phyloP scores from a whole-genome alignment of 768 basidiomycete species.

The Leccinum incarnatum region DNA sequence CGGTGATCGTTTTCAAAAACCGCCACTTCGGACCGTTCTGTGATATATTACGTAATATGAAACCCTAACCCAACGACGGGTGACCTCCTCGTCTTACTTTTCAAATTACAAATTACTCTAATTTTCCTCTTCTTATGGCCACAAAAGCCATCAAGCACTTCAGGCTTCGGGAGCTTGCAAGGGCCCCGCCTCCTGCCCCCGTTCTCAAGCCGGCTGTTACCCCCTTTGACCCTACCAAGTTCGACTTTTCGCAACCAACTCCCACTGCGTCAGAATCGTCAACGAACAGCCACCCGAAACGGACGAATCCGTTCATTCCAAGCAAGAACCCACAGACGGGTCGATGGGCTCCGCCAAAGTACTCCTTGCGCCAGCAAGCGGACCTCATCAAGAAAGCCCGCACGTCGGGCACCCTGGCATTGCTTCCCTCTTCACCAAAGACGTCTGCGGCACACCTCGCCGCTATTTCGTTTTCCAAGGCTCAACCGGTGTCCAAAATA shows the following conservation, averaged over 20 bases:
- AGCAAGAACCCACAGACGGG: conserved; percentile 55
- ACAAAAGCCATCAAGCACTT: conserved; percentile 27
- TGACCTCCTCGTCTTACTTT: too few relatives aligned
- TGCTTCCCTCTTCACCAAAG: conserved; percentile 73
- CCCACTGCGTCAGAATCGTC: conserved; percentile 2
- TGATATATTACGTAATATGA: too few relatives aligned
- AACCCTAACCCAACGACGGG: too few relatives aligned
- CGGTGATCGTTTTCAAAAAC: too few relatives aligned
- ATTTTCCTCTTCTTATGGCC: conserved; percentile 16
- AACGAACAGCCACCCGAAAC: conserved; percentile 19
- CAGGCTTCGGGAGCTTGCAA: conserved; percentile 25
- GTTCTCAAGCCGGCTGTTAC: conserved; percentile 26
- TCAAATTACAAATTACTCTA: neutral
- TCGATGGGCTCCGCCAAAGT: conserved; percentile 66
- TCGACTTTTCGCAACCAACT: conserved; percentile 18
- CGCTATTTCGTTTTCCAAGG: conserved; percentile 20
- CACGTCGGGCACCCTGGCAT: conserved; percentile 45
- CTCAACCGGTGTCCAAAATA: conserved; percentile 7
- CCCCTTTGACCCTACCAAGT: conserved; percentile 19
- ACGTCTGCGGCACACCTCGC: conserved; percentile 28
- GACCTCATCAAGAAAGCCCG: conserved; percentile 75
- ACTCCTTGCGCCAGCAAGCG: conserved; percentile 74
- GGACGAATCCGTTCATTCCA: conserved; percentile 68
- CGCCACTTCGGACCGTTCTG: too few relatives aligned
- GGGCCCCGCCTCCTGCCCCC: conserved; percentile 9